Evolutionary conservation across 371 early-diverging fungal species (phyloP).

Genomic region (Dichotomocladium elegans): DNA sequence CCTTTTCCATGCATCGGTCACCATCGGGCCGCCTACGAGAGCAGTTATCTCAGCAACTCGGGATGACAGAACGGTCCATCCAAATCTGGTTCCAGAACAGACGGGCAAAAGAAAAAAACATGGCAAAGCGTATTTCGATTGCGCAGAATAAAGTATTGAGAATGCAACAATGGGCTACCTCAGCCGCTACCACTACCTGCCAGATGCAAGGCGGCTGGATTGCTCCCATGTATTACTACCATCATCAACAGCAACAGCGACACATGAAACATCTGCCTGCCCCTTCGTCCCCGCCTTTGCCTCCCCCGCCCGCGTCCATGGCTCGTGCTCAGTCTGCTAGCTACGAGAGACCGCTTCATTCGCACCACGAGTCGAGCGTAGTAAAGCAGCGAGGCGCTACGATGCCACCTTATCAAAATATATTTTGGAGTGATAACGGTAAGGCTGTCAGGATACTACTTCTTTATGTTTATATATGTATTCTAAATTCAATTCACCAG

Average conservation of each 20-base stretch:
- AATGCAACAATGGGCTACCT: slow-evolving; percentile 37
- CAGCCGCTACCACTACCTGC: slow-evolving; percentile 38
- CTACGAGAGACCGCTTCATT: not conserved
- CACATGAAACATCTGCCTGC: not conserved
- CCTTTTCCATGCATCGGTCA: slow-evolving; percentile 64
- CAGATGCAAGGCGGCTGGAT: slow-evolving; percentile 21
- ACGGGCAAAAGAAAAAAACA: slow-evolving; percentile 86
- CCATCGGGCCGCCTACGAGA: slow-evolving; percentile 80
- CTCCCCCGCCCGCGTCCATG: slow-evolving; percentile 7
- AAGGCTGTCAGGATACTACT: not conserved
- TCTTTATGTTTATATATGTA: not conserved
- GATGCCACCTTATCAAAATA: slow-evolving; percentile 5
- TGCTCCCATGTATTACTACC: slow-evolving; percentile 38
- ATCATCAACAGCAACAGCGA: slow-evolving; percentile 31
- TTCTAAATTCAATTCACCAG: not conserved
- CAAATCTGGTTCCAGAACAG: slow-evolving; percentile 99
- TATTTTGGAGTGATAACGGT: slow-evolving; percentile 7
- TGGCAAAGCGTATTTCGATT: slow-evolving; percentile 46
- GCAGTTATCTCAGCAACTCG: slow-evolving; percentile 76
- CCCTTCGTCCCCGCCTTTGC: slow-evolving; percentile 6
- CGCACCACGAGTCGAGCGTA: not conserved
- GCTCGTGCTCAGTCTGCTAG: slow-evolving; percentile 6
- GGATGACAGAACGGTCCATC: slow-evolving; percentile 86
- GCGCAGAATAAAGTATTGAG: slow-evolving; percentile 43
- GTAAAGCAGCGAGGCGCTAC: slow-evolving; percentile 9